phyloP scores from a whole-genome alignment of 345 rosid genomes.

The Eucalyptus victrix region DNA sequence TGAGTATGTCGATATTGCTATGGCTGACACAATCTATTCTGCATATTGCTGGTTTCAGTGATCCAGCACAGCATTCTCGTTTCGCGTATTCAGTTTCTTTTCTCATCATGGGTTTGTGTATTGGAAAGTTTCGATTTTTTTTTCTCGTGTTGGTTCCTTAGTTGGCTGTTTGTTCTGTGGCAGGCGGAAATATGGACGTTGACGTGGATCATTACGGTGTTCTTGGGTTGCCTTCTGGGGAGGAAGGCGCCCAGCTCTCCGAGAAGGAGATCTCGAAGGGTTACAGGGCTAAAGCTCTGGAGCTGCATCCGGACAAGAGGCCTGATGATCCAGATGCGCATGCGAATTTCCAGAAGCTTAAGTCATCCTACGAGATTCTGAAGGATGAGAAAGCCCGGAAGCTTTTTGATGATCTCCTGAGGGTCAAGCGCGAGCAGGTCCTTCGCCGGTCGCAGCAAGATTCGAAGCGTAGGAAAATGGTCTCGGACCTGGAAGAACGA shows the following conservation, averaged over 20 bases:
- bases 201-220: constrained; percentile 72
- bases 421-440: constrained; percentile 55
- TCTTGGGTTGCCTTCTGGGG: constrained; percentile 75
- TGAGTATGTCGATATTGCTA: background rate
- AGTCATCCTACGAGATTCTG: constrained; percentile 65
- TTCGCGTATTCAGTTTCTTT: background rate
- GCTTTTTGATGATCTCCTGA: constrained; percentile 72
- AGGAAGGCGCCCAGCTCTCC: constrained; percentile 63
- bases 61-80: background rate
- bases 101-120: background rate
- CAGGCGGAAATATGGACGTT: constrained; percentile 13
- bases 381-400: constrained; percentile 74
- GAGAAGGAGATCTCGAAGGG: constrained; percentile 77
- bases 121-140: background rate
- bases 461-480: constrained; percentile 65
- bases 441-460: constrained; percentile 43
- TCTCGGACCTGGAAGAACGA: constrained; percentile 73
- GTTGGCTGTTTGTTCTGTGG: background rate
- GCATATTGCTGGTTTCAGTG: background rate
- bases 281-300: constrained; percentile 62
- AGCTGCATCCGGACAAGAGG: constrained; percentile 82
- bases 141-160: background rate
- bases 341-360: constrained; percentile 62
- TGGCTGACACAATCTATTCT: background rate
- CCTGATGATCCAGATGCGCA: constrained; percentile 82